Evolutionary conservation across 1,139 yeast species (phyloP), one percentile per base, ranked within the genome.

Genomic region (Scheffersomyces segobiensis): DNA sequence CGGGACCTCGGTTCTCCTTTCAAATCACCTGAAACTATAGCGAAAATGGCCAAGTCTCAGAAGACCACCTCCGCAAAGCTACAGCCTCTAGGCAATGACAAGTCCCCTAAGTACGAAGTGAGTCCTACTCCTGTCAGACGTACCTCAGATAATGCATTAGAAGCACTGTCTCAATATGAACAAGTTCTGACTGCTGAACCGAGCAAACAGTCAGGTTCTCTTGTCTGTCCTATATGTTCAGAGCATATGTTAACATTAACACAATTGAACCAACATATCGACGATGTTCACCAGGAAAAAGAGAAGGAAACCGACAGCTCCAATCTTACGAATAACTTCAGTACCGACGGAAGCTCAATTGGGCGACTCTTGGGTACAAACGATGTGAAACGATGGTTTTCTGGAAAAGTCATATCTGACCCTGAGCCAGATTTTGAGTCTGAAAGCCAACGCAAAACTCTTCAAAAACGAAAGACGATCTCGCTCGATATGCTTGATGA

Each of bases 201-300:
- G 42, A 32, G 3, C 42, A 32, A 32, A 32, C 42, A 14, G 5
- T 7, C 42, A 2, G 42, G 4, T 54, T n/a, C 52, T 39, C 5
- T 20, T 26, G 20, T 8, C 22, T 91, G 97, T 66, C 97, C 97
- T 0, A 87, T 91, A 3, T 91, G 97, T 69, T 71, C 77, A 22
- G 90, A 86, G 61, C 61, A 75, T 1, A 87, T 89, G 89, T 73
- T 84, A 7, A 80, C 84, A 14, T 72, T 90, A 52, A 63, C 69
- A 20, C 89, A 86, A 61, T 76, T 91, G 60, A 90, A 90, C 68
- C 79, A 81, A 53, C 97, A 92, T 69, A 74, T 92, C 39, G 97
- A 91, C 68, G 90, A 84, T 59, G 82, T 73, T 4, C 97, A 91
- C 70, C 71, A 76, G 26, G 59, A 61, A 54, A 48, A 21, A 5